Conservation (phyloP, 176 grass and related monocot genomes). For the Juncus effusus region DNA sequence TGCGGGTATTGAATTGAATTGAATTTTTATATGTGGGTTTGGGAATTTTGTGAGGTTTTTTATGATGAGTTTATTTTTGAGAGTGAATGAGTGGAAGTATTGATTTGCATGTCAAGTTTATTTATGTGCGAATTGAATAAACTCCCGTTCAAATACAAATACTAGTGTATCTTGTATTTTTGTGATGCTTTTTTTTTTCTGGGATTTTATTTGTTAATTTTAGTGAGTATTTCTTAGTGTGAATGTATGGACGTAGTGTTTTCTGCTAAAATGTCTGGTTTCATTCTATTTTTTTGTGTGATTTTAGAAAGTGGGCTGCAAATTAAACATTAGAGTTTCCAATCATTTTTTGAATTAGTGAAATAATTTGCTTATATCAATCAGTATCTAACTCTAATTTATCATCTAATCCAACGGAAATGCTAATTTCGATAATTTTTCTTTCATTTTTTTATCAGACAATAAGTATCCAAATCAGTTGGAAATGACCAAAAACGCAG, state of each 20-base stretch:
- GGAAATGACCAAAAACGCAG: constrained; percentile 55
- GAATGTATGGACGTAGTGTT: no score
- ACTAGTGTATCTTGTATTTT: no score
- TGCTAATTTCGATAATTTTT: neutral
- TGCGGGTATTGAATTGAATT: constrained; percentile 41
- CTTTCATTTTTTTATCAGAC: constrained; percentile 29
- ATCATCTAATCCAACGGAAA: neutral
- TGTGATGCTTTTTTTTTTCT: no score
- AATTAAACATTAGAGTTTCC: neutral
- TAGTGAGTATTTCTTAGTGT: no score
- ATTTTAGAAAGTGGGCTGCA: no score
- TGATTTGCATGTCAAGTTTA: no score
- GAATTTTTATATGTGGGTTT: constrained; percentile 10
- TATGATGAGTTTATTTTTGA: neutral
- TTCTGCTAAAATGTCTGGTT: no score
- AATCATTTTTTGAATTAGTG: neutral
- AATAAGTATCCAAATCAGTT: constrained; percentile 70
- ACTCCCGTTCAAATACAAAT: no score
- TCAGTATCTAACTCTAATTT: neutral
- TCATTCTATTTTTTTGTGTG: no score
- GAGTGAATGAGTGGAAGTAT: neutral
- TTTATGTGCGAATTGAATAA: no score
- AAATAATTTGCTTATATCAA: constrained; percentile 6
- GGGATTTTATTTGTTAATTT: no score
- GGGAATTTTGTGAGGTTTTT: constrained; percentile 5